phyloP scores from a whole-genome alignment of 2,329 filamentous ascomycete species.

The Fusarium vanettenii region DNA sequence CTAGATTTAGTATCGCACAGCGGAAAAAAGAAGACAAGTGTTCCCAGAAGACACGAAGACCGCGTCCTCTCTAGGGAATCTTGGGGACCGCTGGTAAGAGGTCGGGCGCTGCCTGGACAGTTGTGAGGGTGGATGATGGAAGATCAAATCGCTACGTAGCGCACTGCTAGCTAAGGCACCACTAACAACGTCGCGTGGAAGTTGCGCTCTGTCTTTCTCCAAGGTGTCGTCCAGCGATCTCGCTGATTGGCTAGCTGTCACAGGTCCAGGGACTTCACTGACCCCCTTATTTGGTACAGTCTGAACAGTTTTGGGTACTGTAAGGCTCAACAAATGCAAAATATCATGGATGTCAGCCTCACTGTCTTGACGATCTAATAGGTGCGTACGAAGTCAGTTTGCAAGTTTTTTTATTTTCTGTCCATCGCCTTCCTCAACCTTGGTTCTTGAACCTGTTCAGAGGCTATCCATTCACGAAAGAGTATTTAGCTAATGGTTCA shows the following conservation, averaged over 20 bases:
- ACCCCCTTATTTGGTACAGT: constrained; percentile 3
- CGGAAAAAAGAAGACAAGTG: not conserved
- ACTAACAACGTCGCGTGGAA: constrained; percentile 29
- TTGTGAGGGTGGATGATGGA: constrained; percentile 34
- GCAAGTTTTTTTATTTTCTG: not conserved
- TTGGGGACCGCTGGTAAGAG: constrained; percentile 9
- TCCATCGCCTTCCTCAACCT: not conserved
- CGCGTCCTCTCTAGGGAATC: constrained; percentile 24
- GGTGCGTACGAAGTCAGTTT: not conserved
- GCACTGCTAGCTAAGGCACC: constrained; percentile 30
- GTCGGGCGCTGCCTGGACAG: constrained; percentile 17
- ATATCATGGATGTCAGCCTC: not conserved
- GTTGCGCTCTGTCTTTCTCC: constrained; percentile 37
- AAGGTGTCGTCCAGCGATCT: constrained; percentile 42
- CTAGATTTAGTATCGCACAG: not conserved
- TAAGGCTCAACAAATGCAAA: not conserved
- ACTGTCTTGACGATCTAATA: not conserved
- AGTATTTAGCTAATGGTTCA: not conserved
- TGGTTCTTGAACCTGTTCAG: not conserved
- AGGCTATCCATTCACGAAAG: not conserved
- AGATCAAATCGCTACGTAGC: constrained; percentile 30
- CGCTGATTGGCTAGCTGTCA: constrained; percentile 42
- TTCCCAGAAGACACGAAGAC: constrained; percentile 15
- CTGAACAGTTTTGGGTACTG: constrained; percentile 2
- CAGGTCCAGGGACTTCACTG: not conserved